Base-by-base conservation (phyloP, 2,329 filamentous ascomycete genomes). In the Exophiala spinifera region DNA sequence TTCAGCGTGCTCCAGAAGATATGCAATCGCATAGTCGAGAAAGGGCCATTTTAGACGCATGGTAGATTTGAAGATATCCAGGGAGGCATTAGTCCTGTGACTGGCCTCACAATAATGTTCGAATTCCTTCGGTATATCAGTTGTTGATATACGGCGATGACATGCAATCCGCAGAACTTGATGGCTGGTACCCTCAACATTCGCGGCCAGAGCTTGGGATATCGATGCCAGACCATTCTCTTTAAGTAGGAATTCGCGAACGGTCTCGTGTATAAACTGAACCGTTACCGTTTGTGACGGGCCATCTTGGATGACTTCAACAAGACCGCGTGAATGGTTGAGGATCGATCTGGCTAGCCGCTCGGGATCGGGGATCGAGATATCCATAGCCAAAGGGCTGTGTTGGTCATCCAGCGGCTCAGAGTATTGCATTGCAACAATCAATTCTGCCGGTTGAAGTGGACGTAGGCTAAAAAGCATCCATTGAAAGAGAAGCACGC, bases 241-340 rank as follows among this genome's bases (percentile, higher is more conserved):
- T 48, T 69, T 68, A 0, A 74, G 59, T 15, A 76, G 61, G 50
- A 72, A 75, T 31, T 75, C 71, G 52, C 68, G 61, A 60, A 76
- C 64, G 13, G 68, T 68, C 53, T 72, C 70, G 49, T 72, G 69
- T 47, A 72, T 72, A 44, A 70, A 82, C 53, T 82, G 79, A 0
- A 81, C 74, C 0, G 57, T 72, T 0, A 62, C 57, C 7, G 28
- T 10, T 31, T 31, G 28, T 11, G 28, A 31, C 0, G 23, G 1
- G 8, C 65, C 58, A 0, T 64, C 60, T 46, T 31, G 49, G 4
- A 57, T 57, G 7, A 51, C 28, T 43, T 57, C 60, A 0, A 72
- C 74, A 8, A 82, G 67, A 0, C 80, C 79, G 58, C 81, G 82
- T 0, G 79, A 82, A 0, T 65, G 73, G 28, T 65, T 66, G 0